A percentile compares a stretch with the other conserved stretches of the same genome.
Evolutionary conservation across 108 stramenopile species (phyloP).

Genomic region (Pseudonitzschia delicatissima): DNA sequence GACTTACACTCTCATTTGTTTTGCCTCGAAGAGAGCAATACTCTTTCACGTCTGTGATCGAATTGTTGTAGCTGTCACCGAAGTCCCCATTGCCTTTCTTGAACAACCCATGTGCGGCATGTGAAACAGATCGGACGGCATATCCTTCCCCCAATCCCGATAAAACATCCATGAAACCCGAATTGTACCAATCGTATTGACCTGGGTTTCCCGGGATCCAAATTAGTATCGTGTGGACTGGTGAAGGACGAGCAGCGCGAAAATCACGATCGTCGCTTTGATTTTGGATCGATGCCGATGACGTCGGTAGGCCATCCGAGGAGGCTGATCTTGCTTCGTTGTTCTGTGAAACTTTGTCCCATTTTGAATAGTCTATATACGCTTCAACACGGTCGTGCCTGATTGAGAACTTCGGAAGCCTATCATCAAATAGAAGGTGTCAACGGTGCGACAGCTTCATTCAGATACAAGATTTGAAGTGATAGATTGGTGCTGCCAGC

Average conservation of each 20-base stretch:
- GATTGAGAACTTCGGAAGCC: too few species aligned
- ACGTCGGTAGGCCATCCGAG: conserved; percentile 71
- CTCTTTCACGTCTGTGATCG: neutral
- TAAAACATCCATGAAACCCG: conserved; percentile 34
- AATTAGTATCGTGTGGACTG: conserved; percentile 49
- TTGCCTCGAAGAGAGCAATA: neutral
- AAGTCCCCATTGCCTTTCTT: neutral
- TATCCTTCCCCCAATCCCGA: conserved; percentile 53
- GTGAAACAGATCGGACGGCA: conserved; percentile 52
- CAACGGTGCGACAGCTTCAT: too few species aligned
- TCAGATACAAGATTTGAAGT: too few species aligned
- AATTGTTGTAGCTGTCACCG: neutral
- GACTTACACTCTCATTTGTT: conserved; percentile 4
- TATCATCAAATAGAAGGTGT: too few species aligned
- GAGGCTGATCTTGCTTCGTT: conserved; percentile 4
- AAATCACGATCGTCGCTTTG: neutral
- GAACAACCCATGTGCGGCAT: conserved; percentile 69
- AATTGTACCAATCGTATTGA: conserved; percentile 61
- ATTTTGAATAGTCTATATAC: neutral
- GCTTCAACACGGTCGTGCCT: too few species aligned
- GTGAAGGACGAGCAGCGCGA: neutral
- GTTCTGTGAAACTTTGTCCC: neutral
- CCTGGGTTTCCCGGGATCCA: conserved; percentile 88
- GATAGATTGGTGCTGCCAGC: too few species aligned
- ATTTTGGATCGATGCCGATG: conserved; percentile 42